A percentile compares a stretch with the other conserved stretches of the same genome.
Conservation (phyloP, 202 grass and related monocot species). For the Musa balbisiana region DNA sequence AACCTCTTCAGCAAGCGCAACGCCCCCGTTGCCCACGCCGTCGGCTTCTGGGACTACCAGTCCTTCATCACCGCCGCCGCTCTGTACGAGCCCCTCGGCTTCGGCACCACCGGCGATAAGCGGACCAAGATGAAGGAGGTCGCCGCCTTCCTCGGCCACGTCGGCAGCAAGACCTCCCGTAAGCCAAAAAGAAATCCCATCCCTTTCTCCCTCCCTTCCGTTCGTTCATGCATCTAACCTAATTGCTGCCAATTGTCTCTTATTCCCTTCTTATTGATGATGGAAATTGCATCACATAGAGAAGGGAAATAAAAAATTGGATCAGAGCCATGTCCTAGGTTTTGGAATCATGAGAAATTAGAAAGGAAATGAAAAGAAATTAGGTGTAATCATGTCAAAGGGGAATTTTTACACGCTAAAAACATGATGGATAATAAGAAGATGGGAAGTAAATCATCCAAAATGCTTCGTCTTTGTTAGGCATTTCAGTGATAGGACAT, state of each 20-base stretch:
- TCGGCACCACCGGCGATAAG: slow-evolving; percentile 78
- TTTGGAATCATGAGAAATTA: too few relatives aligned
- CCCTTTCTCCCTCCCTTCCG: neutral
- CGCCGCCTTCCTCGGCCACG: slow-evolving; percentile 69
- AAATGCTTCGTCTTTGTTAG: too few relatives aligned
- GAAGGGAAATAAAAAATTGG: too few relatives aligned
- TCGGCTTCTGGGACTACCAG: slow-evolving; percentile 77
- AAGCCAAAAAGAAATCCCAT: neutral
- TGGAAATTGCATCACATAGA: too few relatives aligned
- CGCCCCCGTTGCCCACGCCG: slow-evolving; percentile 31
- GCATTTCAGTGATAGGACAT: too few relatives aligned
- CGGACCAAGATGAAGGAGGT: slow-evolving; percentile 83
- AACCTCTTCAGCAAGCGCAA: slow-evolving; percentile 66
- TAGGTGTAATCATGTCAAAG: too few relatives aligned
- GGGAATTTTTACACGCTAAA: too few relatives aligned
- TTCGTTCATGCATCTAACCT: neutral
- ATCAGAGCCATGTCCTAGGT: too few relatives aligned
- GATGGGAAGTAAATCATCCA: too few relatives aligned
- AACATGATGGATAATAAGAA: too few relatives aligned
- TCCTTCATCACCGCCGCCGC: slow-evolving; percentile 60
- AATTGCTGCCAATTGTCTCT: neutral
- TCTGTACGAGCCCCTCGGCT: slow-evolving; percentile 47
- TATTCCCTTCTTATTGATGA: too few relatives aligned
- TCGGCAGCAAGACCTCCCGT: slow-evolving; percentile 68
- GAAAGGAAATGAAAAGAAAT: too few relatives aligned